These are phyloP conservation scores for Chenopodium formosanum DNA, from an alignment of 148 eudicot genomes.

Conservation along the genomic window DNA sequence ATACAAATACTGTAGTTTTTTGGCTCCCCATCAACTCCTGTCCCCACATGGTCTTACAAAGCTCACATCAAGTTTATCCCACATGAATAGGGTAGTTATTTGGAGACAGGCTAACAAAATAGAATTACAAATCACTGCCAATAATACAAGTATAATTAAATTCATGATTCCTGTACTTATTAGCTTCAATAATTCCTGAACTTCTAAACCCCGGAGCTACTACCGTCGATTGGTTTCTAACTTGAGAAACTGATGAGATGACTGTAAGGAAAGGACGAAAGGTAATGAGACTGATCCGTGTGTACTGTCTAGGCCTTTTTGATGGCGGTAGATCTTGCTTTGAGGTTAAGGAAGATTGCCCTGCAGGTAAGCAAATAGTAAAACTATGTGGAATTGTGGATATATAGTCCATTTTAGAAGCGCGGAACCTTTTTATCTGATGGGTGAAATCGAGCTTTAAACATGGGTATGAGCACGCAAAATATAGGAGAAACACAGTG, in stretches of 20 bases:
- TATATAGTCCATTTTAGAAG: not conserved
- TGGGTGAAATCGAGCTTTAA: not conserved
- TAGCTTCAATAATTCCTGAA: not conserved
- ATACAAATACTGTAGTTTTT: not conserved
- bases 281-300: too few species aligned
- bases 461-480: not conserved
- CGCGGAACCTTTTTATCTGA: not conserved
- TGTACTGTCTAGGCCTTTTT: constrained; percentile 37
- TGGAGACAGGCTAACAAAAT: too few species aligned
- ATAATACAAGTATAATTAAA: not conserved
- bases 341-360: constrained; percentile 58
- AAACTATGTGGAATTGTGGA: not conserved
- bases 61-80: not conserved
- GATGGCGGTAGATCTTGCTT: constrained; percentile 41
- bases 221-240: not conserved
- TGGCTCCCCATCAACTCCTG: not conserved
- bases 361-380: constrained; percentile 27
- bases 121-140: not conserved
- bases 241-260: not conserved
- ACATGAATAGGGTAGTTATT: too few species aligned
- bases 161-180: not conserved
- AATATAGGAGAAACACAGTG: not conserved
- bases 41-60: too few species aligned
- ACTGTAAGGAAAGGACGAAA: not conserved
- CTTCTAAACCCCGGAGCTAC: not conserved